phyloP scores from a whole-genome alignment of 148 eudicot species.

The Tetragonia tetragonoides region DNA sequence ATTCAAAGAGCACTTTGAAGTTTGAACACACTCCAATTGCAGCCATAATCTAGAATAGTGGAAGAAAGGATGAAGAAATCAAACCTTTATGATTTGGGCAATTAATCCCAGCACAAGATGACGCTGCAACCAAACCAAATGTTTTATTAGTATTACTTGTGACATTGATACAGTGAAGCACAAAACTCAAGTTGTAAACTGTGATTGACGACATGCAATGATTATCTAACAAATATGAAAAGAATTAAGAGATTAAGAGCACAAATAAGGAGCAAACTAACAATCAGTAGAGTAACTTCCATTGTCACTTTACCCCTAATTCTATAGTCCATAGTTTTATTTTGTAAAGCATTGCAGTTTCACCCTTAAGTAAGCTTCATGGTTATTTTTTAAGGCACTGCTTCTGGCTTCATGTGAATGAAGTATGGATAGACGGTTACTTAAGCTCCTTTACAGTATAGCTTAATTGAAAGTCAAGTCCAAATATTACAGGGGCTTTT shows the following conservation, averaged over 20 bases:
- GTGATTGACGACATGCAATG: not conserved
- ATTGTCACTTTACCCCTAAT: not conserved
- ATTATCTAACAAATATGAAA: not conserved
- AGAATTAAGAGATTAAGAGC: not conserved
- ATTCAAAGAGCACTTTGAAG: not conserved
- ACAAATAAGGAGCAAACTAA: not conserved
- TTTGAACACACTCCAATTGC: not conserved
- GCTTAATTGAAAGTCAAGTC: not conserved
- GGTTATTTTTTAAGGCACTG: not conserved
- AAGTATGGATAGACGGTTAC: not conserved
- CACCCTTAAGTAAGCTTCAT: not conserved
- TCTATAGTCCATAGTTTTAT: not conserved
- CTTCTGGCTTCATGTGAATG: not conserved
- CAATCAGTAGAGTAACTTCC: not conserved
- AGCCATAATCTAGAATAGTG: not conserved
- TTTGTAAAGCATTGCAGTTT: not conserved
- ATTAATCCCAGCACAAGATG: constrained; percentile 96
- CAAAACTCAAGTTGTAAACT: not conserved
- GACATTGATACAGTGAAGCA: not conserved
- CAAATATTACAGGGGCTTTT: not conserved
- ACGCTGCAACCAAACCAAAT: constrained; percentile 53
- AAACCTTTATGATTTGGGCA: constrained; percentile 97
- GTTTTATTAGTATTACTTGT: constrained; percentile 23
- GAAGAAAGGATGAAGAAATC: constrained; percentile 2
- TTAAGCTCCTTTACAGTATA: not conserved